phyloP scores from a whole-genome alignment of 2,329 filamentous ascomycete genomes.

The Basipetospora sp. region DNA sequence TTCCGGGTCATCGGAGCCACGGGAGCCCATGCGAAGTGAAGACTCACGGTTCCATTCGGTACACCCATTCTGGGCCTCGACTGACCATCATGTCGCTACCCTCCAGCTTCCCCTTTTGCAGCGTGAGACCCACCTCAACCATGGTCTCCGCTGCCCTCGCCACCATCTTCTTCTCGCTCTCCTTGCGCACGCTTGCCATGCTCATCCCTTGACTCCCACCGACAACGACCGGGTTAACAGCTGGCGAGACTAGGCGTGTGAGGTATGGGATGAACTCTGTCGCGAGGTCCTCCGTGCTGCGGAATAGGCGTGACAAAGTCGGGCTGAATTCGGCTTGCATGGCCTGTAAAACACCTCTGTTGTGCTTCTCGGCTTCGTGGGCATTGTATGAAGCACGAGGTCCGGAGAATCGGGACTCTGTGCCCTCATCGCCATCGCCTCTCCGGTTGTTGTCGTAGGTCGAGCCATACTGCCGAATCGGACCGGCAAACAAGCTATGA shows the following conservation, averaged over 20 bases:
- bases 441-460: conserved; percentile 23
- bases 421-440: conserved; percentile 31
- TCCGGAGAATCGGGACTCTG: conserved; percentile 62
- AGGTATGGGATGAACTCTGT: conserved; percentile 76
- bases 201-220: conserved; percentile 49
- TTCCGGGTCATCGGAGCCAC: too few relatives aligned
- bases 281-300: conserved; percentile 61
- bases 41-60: conserved; percentile 82
- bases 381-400: conserved; percentile 70
- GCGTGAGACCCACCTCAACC: conserved; percentile 63
- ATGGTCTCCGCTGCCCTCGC: conserved; percentile 66
- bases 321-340: conserved; percentile 60
- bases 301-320: conserved; percentile 60
- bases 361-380: conserved; percentile 66
- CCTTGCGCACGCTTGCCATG: conserved; percentile 75
- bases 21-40: background rate
- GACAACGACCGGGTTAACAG: conserved; percentile 85
- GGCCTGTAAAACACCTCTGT: conserved; percentile 55
- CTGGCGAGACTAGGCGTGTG: conserved; percentile 68
- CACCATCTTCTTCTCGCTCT: conserved; percentile 70
- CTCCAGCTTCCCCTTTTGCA: conserved; percentile 71
- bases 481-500: conserved; percentile 76
- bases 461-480: conserved; percentile 36
- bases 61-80: conserved; percentile 60
- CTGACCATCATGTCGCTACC: conserved; percentile 42